A percentile compares a stretch with the other conserved stretches of the same genome.
These are phyloP conservation scores for Ganoderma lucidum DNA, from an alignment of 1,284 basidiomycete species.

Conservation along the genomic window DNA sequence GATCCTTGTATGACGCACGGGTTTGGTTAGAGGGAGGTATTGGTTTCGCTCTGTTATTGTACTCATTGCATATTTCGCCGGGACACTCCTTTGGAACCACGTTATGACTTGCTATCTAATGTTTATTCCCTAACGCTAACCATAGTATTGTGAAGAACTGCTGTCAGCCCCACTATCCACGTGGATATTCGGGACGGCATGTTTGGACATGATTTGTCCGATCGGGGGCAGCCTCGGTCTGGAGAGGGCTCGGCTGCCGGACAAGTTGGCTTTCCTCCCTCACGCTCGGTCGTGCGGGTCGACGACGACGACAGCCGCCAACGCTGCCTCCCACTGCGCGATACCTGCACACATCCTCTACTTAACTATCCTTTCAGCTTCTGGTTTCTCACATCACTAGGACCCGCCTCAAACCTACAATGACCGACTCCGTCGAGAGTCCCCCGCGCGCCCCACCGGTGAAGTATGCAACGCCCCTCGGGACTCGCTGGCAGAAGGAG, in stretches of 20 bases:
- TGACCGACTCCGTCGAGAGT: conserved; percentile 42
- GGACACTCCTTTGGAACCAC: conserved; percentile 25
- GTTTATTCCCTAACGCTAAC: conserved; percentile 14
- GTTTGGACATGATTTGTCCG: conserved; percentile 37
- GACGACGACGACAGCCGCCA: conserved; percentile 24
- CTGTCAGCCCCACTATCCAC: conserved; percentile 3
- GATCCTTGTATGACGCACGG: conserved; percentile 55
- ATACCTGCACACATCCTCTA: conserved; percentile 10
- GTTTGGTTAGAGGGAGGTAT: conserved; percentile 11
- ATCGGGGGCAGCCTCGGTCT: conserved; percentile 24
- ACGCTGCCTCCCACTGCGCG: neutral
- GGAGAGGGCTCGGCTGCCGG: conserved; percentile 1
- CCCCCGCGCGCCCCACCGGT: conserved; percentile 74
- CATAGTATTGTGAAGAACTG: conserved; percentile 2
- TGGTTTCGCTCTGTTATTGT: conserved; percentile 19
- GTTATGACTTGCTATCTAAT: conserved; percentile 11
- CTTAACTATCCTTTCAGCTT: conserved; percentile 4
- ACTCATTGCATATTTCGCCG: conserved; percentile 21
- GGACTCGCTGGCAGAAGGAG: conserved; percentile 86
- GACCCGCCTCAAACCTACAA: conserved; percentile 18
- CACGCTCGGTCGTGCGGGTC: conserved; percentile 31
- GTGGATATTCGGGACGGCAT: conserved; percentile 23
- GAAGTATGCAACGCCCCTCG: conserved; percentile 70
- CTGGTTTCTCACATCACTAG: conserved; percentile 20
- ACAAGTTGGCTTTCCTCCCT: conserved; percentile 22